Base-by-base conservation (phyloP, 176 grass and related monocot genomes). In the Aegilops sharonensis region DNA sequence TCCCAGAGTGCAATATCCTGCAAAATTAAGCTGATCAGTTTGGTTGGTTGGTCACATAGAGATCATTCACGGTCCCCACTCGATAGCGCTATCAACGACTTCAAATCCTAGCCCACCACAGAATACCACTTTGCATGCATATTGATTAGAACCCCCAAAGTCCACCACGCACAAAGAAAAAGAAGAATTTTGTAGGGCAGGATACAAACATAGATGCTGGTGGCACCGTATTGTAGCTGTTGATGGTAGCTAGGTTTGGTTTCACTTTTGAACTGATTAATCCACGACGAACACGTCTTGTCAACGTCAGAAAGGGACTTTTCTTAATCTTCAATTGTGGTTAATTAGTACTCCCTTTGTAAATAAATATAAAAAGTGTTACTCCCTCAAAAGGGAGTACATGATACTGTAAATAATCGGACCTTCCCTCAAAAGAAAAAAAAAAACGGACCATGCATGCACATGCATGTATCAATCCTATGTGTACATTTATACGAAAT, bases 51-150 rank as follows among this genome's bases (percentile, higher is more conserved):
- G 54, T 57, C 14, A 9, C 23, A 62, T 8, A 11, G 7, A 21
- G 59, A 12, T 3, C 14, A 68, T 25, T 29, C 3, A 34, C 39
- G 35, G 86, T 77, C 70, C 2, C 56, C 15, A 37, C 52, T 35
- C 6, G 25, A 34, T 88, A 25, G 62, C 62, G 20, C 13, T 64
- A 30, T 10, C 87, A 83, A 25, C 25, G 9, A 68, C 69, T 78
- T 78, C 64, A 78, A 57, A 20, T 18, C 18, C 18, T 57, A 88
- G 87, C 74, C 81, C 81, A 48, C 73, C 81, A 84, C 37, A 21
- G 67, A 69, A 36, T 78, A 57, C 83, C 77, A 67, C 34, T 24
- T 45, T 79, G 43, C 87, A 71, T 40, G 68, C 9, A 68, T 70
- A 18, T 81, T 68, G 32, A 68, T 21, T 18, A 23, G 27, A 18